Evolutionary conservation across 2,329 filamentous ascomycete genomes (phyloP).

Genomic region (Sporothrix variecibatus): DNA sequence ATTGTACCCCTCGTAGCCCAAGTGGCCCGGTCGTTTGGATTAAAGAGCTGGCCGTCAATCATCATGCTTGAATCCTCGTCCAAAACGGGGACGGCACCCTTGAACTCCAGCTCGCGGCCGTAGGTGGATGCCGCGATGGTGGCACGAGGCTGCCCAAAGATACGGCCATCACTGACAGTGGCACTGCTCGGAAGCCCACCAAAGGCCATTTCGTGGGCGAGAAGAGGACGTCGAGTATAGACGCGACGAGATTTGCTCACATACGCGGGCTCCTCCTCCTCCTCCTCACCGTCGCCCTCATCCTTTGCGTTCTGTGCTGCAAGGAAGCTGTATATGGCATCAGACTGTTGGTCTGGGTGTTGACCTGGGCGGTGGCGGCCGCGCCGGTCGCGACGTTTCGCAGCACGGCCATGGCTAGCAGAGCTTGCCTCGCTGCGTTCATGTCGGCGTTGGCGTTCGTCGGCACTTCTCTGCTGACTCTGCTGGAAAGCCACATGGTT

Average conservation of each 20-base stretch:
- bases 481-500: conserved; percentile 46
- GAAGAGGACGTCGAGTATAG: background rate
- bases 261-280: background rate
- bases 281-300: background rate
- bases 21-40: background rate
- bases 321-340: background rate
- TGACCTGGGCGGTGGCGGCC: background rate
- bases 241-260: background rate
- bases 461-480: background rate
- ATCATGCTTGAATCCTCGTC: background rate
- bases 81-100: conserved; percentile 10
- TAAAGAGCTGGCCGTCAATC: background rate
- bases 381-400: background rate
- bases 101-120: background rate
- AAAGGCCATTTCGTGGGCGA: conserved; percentile 7
- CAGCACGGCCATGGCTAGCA: background rate
- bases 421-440: background rate
- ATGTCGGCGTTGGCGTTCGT: background rate
- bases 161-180: background rate
- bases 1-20: background rate
- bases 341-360: background rate
- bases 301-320: background rate
- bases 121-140: background rate
- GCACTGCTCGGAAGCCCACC: background rate
- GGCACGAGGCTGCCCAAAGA: background rate